A percentile compares a stretch with the other conserved stretches of the same genome.
Conservation (phyloP, 164 flowering plant species). For the Euptelea pleiosperma region DNA sequence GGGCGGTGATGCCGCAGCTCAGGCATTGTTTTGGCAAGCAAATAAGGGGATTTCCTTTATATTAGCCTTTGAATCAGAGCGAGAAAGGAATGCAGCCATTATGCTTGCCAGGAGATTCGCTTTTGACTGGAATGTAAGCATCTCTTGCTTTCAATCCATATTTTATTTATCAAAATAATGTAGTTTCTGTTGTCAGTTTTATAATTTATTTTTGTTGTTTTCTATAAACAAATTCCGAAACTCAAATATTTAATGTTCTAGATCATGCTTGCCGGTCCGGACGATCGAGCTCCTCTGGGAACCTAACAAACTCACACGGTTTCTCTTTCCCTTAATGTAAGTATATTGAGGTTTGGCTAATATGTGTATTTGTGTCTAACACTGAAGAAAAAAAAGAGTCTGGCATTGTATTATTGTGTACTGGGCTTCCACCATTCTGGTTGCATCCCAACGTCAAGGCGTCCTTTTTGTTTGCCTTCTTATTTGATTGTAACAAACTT, state of each 20-base stretch:
- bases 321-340: constrained; percentile 25
- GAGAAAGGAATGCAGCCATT: constrained; percentile 90
- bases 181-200: background rate
- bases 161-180: background rate
- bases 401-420: constrained; percentile 13
- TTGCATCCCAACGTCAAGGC: constrained; percentile 32
- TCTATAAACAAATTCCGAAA: background rate
- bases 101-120: constrained; percentile 91
- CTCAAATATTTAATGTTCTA: constrained; percentile 22
- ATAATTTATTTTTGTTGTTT: background rate
- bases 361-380: constrained; percentile 27
- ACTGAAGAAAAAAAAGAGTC: constrained; percentile 3
- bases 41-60: constrained; percentile 72
- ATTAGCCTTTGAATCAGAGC: constrained; percentile 82
- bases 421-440: constrained; percentile 20
- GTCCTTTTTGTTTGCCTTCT: constrained; percentile 47
- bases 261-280: constrained; percentile 83
- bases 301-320: constrained; percentile 18
- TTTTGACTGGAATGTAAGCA: constrained; percentile 82
- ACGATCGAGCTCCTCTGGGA: constrained; percentile 48
- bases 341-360: constrained; percentile 22
- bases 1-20: constrained; percentile 89
- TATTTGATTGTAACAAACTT: constrained; percentile 27
- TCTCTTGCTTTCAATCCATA: background rate
- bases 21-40: constrained; percentile 90